These are phyloP conservation scores for Dacryopinax primogenitus DNA, from an alignment of 768 basidiomycete species.

Conservation along the genomic window DNA sequence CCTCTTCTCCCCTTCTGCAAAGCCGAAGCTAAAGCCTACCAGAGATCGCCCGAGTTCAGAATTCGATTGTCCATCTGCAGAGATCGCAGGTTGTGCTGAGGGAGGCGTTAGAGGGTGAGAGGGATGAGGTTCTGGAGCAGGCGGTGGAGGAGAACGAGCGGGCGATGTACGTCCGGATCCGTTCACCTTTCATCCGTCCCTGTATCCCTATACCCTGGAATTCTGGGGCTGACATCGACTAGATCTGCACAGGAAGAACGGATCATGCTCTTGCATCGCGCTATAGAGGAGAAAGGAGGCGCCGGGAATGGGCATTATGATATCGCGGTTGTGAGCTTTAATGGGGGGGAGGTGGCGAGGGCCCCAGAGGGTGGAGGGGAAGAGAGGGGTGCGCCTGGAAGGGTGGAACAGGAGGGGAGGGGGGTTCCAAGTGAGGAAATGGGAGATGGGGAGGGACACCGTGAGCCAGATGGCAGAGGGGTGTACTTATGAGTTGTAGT, in stretches of 20 bases:
- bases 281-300: not conserved
- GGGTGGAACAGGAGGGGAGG: too few species aligned
- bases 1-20: not conserved
- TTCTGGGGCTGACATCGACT: not conserved
- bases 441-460: not conserved
- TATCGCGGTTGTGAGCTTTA: not conserved
- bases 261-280: not conserved
- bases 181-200: not conserved
- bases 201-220: not conserved
- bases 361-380: not conserved
- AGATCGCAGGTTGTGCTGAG: not conserved
- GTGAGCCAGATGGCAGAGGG: not conserved
- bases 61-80: not conserved
- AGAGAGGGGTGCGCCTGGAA: not conserved
- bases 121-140: not conserved
- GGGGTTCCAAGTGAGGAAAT: not conserved
- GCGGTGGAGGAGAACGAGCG: not conserved
- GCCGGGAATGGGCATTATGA: not conserved
- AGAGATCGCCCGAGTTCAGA: slow-evolving; percentile 2
- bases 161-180: not conserved
- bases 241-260: not conserved
- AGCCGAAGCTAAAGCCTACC: not conserved
- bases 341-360: not conserved
- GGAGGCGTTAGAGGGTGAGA: not conserved
- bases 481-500: not conserved